These are phyloP conservation scores for Russula dissimulans DNA, from an alignment of 768 basidiomycete species.

Conservation along the genomic window DNA sequence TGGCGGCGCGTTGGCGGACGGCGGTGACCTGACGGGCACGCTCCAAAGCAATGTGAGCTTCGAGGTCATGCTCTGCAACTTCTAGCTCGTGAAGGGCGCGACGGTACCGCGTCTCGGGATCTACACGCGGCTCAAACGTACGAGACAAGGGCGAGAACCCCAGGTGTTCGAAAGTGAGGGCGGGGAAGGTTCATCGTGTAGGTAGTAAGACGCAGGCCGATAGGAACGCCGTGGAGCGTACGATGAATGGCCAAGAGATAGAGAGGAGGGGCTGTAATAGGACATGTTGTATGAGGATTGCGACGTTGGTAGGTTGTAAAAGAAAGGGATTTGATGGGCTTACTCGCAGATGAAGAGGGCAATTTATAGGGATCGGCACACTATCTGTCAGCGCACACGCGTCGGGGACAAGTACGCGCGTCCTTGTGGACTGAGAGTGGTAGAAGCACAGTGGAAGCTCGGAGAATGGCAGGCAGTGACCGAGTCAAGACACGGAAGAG, in stretches of 20 bases:
- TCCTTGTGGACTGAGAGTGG: neutral
- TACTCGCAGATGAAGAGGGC: neutral
- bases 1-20: neutral
- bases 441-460: too few species aligned
- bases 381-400: constrained; percentile 12
- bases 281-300: neutral
- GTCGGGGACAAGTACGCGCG: constrained; percentile 7
- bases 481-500: too few species aligned
- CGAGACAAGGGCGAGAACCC: neutral
- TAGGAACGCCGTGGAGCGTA: neutral
- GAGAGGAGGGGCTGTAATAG: neutral
- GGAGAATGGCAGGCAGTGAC: neutral
- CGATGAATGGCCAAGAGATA: neutral
- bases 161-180: neutral
- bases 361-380: constrained; percentile 1
- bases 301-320: neutral
- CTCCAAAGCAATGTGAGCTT: neutral
- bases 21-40: neutral
- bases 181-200: neutral
- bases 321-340: neutral
- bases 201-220: neutral
- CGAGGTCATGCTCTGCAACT: constrained; percentile 16
- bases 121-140: neutral
- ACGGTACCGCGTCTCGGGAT: constrained; percentile 14
- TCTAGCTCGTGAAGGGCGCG: constrained; percentile 12